phyloP scores from a whole-genome alignment of 2,329 filamentous ascomycete genomes.

The Bipolaris cookei region DNA sequence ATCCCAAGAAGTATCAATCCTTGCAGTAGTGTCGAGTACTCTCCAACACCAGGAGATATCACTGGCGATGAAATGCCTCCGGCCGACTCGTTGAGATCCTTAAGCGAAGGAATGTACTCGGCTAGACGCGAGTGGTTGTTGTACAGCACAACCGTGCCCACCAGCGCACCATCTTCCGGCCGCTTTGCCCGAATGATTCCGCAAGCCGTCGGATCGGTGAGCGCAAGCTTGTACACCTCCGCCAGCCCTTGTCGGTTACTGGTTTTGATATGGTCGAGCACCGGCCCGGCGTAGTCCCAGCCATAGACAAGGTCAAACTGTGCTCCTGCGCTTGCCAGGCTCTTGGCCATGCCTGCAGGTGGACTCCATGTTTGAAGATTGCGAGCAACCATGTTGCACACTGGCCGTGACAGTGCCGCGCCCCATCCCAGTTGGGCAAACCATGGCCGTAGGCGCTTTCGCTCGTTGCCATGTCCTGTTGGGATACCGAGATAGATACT shows the following conservation, averaged over 20 bases:
- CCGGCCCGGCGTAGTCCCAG: constrained; percentile 73
- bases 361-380: constrained; percentile 76
- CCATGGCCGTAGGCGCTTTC: constrained; percentile 73
- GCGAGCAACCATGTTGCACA: constrained; percentile 75
- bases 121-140: constrained; percentile 71
- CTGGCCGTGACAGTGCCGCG: constrained; percentile 65
- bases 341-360: constrained; percentile 77
- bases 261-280: constrained; percentile 75
- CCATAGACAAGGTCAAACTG: constrained; percentile 86
- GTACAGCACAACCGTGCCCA: constrained; percentile 83
- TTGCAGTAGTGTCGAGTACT: constrained; percentile 75
- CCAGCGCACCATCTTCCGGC: constrained; percentile 67
- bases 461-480: constrained; percentile 65
- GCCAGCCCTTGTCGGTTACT: constrained; percentile 78
- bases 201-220: constrained; percentile 73
- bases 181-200: constrained; percentile 84
- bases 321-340: constrained; percentile 73
- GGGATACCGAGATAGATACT: constrained; percentile 89
- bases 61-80: constrained; percentile 83
- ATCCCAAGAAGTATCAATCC: constrained; percentile 81
- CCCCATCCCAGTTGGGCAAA: constrained; percentile 93
- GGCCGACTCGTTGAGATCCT: constrained; percentile 63
- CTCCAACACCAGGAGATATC: constrained; percentile 70
- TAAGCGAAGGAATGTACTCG: constrained; percentile 72
- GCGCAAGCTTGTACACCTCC: constrained; percentile 78